These are phyloP conservation scores for Phytophthora tentaculata DNA, from an alignment of 352 stramenopile species.

Conservation along the genomic window DNA sequence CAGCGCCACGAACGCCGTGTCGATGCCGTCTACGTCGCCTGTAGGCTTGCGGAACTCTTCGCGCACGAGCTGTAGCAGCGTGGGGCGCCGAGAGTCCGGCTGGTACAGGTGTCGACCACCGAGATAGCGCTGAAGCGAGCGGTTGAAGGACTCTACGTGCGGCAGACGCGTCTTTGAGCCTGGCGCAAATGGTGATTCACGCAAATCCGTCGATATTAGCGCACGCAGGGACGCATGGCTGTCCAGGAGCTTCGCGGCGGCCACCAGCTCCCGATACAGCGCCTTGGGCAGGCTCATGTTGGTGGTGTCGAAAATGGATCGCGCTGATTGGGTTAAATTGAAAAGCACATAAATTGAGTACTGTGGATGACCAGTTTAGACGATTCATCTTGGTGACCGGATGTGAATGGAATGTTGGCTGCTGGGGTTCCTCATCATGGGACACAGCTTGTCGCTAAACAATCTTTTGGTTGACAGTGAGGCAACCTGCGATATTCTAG, in stretches of 20 bases:
- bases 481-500: neutral
- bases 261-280: constrained; percentile 78
- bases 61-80: constrained; percentile 50
- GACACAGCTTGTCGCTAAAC: neutral
- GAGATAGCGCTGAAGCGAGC: constrained; percentile 55
- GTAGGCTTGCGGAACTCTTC: constrained; percentile 50
- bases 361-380: neutral
- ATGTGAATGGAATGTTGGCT: constrained; percentile 8
- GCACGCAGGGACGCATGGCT: constrained; percentile 60
- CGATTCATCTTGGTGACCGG: neutral
- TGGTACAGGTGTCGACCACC: constrained; percentile 71
- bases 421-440: neutral
- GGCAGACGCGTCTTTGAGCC: constrained; percentile 43
- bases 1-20: constrained; percentile 73
- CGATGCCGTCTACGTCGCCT: constrained; percentile 35
- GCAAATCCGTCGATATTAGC: constrained; percentile 67
- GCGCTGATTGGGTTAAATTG: neutral
- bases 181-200: constrained; percentile 44
- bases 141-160: constrained; percentile 73
- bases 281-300: constrained; percentile 57
- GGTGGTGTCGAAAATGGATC: neutral
- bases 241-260: constrained; percentile 61
- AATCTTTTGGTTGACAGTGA: neutral
- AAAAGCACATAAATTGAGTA: constrained; percentile 3
- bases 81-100: constrained; percentile 44